Evolutionary conservation across 805 yeast genomes (phyloP), one percentile per base, ranked within the genome.

Genomic region (Sporopachydermia quercuum): DNA sequence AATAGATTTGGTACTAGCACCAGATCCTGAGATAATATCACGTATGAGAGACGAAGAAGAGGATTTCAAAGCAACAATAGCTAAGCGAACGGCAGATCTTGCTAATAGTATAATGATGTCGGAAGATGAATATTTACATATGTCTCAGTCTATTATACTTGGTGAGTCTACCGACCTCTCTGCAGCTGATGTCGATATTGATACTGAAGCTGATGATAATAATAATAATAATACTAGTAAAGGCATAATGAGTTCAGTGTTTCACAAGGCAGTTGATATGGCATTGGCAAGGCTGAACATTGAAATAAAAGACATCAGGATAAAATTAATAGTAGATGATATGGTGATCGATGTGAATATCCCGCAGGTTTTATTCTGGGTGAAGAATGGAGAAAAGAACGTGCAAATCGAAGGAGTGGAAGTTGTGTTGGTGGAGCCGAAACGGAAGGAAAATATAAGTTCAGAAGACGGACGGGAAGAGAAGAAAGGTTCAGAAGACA

Each of bases 51-150:
- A 34, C 16, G 51, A 17, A 46, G 58, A 39, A 51, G 54, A 45
- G 47, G 59, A 53, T 44, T 13, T 45, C 53, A 56, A 48, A 8
- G 16, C 39, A 11, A 30, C 18, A 62, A 60, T 82, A 42, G 76
- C 82, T 0, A 79, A 76, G 49, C 79, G 91, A 42, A 77, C 89
- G 0, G 76, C 78, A 16, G 84, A 79, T 48, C 62, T 85, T 41
- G 85, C 91, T 2, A 70, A 68, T 45, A 72, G 77, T 37, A 62
- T 73, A 16, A 62, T 58, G 17, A 45, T 52, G 19, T 30, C 54
- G 6, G 40, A 40, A 16, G 38, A 71, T 37, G 68, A 63, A 13
- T 71, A 67, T 42, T 44, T 55, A 8, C 58, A 58, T 4, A 39
- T 58, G 17, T 43, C 58, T 1, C 65, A 62, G 42, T 43, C 60